phyloP scores from a whole-genome alignment of 176 grass and related monocot species.

The Juncus effusus region DNA sequence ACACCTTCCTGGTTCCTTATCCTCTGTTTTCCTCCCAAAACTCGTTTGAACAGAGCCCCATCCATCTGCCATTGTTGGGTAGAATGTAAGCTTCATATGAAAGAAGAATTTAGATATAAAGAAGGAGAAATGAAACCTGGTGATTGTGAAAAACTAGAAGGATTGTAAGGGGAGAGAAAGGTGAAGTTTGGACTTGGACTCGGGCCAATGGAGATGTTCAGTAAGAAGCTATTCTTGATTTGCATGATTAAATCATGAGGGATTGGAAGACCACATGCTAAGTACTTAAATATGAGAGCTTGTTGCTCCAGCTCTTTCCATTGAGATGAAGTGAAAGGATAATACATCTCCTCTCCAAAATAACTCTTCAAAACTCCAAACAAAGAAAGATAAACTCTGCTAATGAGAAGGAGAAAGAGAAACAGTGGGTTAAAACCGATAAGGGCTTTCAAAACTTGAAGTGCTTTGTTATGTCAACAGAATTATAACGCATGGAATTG shows the following conservation, averaged over 20 bases:
- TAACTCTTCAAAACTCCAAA: slow-evolving; percentile 10
- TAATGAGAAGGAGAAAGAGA: slow-evolving; percentile 12
- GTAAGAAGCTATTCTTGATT: slow-evolving; percentile 27
- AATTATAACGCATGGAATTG: slow-evolving; percentile 9
- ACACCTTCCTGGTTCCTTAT: slow-evolving; percentile 40
- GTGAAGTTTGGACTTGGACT: slow-evolving; percentile 1
- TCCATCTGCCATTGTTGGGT: slow-evolving; percentile 18
- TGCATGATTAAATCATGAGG: slow-evolving; percentile 64
- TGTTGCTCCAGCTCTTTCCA: slow-evolving; percentile 80
- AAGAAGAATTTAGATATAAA: neutral
- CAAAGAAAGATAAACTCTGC: neutral
- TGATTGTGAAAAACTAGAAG: slow-evolving; percentile 11
- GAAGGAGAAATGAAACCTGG: slow-evolving; percentile 9
- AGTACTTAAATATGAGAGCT: slow-evolving; percentile 80
- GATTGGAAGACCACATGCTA: slow-evolving; percentile 64
- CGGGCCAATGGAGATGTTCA: slow-evolving; percentile 28
- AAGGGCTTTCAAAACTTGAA: neutral
- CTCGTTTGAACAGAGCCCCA: slow-evolving; percentile 29
- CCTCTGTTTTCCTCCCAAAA: slow-evolving; percentile 31
- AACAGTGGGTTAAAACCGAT: neutral
- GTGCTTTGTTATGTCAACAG: neutral
- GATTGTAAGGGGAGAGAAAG: slow-evolving; percentile 14
- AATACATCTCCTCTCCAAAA: slow-evolving; percentile 21
- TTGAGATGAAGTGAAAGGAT: slow-evolving; percentile 67
- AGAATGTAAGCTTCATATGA: too few relatives aligned